These are phyloP conservation scores for Monosporascus sp. DNA, from an alignment of 2,329 filamentous ascomycete species.

Conservation along the genomic window DNA sequence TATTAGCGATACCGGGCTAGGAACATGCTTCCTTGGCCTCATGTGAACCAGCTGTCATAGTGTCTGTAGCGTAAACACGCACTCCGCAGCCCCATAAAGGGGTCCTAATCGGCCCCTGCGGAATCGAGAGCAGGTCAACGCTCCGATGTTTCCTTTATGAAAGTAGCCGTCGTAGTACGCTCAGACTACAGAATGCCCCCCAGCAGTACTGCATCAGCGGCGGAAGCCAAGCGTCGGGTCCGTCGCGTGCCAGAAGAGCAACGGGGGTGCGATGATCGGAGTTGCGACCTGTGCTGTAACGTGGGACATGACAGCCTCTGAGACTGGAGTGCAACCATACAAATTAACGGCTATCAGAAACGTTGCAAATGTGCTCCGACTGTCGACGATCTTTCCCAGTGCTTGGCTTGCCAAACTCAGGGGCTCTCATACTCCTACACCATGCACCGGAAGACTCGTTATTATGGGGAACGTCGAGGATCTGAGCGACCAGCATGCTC, in stretches of 20 bases:
- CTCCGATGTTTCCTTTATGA: conserved; percentile 6
- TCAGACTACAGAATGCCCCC: background rate
- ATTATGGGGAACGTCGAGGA: conserved; percentile 33
- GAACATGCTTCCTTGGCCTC: too few species aligned
- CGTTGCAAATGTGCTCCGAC: conserved; percentile 30
- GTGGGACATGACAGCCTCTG: conserved; percentile 3
- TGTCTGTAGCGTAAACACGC: too few species aligned
- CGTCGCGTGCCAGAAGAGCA: conserved; percentile 30
- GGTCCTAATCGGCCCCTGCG: background rate
- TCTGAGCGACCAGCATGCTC: conserved; percentile 28
- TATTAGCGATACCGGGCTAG: too few species aligned
- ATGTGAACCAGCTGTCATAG: too few species aligned
- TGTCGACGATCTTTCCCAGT: conserved; percentile 20
- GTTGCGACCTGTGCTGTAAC: conserved; percentile 31
- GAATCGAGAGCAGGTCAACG: background rate
- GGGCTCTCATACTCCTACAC: conserved; percentile 28
- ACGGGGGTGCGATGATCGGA: conserved; percentile 29
- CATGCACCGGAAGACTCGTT: conserved; percentile 29
- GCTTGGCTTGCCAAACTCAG: conserved; percentile 28
- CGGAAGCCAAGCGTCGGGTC: conserved; percentile 21
- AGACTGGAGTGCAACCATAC: background rate
- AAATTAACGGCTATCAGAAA: conserved; percentile 14
- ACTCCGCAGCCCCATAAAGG: too few species aligned
- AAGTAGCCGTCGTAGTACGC: background rate
- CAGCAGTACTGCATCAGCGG: background rate